Evolutionary conservation across 139 green algal species (phyloP), one percentile per base, ranked within the genome.

Genomic region (Coccomyxa sp.): DNA sequence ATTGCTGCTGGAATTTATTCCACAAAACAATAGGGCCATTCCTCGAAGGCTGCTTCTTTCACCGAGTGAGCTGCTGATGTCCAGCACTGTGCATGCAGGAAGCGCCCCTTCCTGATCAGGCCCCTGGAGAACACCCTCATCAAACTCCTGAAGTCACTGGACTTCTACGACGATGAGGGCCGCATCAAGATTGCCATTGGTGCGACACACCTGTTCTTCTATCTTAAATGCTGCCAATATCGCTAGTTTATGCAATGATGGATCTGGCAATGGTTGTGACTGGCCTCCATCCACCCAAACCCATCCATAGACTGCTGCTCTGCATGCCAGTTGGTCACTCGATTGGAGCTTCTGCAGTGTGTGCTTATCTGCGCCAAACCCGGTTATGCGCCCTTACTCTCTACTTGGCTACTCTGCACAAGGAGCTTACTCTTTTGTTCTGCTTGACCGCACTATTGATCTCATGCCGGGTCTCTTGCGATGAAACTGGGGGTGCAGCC

Each of bases 101-200:
- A 96, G 27, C 91, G 96, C 0, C 96, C 96, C 10, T 99, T 99
- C 89, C 88, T 99, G 87, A 91, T 98, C 27, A 96, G 96, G 82
- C 88, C 90, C 18, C 87, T 99, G 81, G 96, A 99, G 90, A 96
- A 95, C 84, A 96, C 95, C 23, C 81, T 98, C 75, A 90, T 92
- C 57, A 97, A 98, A 90, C 89, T 98, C 51, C 85, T 98, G 79
- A 91, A 93, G 81, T 93, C 90, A 12, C 82, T 97, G 83, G 95
- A 98, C 88, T 98, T 98, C 76, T 98, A 97, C 84, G 91, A 97
- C 57, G 90, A 93, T 3, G 85, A 83, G 16, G 92, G 88, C 58
- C 87, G 91, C 63, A 87, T 87, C 81, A 97, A 95, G 86, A 90
- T 97, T 32, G 94, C 92, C 30, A 95, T 95, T 75, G 91, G 92